These are phyloP conservation scores for Gastrolobium bilobum DNA, from an alignment of 306 rosid genomes.

Conservation along the genomic window DNA sequence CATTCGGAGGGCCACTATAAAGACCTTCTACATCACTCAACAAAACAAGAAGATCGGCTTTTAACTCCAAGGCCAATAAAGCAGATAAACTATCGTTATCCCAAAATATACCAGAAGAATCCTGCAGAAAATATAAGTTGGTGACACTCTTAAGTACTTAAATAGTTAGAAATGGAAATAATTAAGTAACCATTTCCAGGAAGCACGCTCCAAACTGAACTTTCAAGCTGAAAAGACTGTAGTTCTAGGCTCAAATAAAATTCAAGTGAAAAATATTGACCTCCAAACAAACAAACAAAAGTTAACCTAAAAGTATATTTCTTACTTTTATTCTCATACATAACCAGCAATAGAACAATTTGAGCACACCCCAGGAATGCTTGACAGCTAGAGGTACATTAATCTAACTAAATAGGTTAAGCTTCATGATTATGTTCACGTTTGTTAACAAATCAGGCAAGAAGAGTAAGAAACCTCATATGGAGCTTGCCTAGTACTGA, in stretches of 20 bases:
- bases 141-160: slow-evolving; percentile 18
- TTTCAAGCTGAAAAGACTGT: slow-evolving; percentile 9
- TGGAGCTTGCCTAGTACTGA: slow-evolving; percentile 98
- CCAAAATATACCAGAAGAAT: slow-evolving; percentile 99
- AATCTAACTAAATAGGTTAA: neutral
- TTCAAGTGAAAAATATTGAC: neutral
- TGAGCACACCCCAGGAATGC: no score
- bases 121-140: slow-evolving; percentile 61
- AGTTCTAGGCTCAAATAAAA: neutral
- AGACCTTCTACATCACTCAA: slow-evolving; percentile 98
- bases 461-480: slow-evolving; percentile 78
- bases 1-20: slow-evolving; percentile 98
- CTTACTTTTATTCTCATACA: neutral
- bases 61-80: slow-evolving; percentile 91
- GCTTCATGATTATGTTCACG: slow-evolving; percentile 17
- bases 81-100: slow-evolving; percentile 99
- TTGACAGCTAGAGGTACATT: neutral
- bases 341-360: slow-evolving; percentile 12
- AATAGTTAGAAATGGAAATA: neutral
- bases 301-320: no score
- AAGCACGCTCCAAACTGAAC: neutral
- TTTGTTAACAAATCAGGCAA: slow-evolving; percentile 9
- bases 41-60: slow-evolving; percentile 95
- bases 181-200: slow-evolving; percentile 18
- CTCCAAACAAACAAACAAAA: neutral